These are phyloP conservation scores for Dicorynia guianensis DNA, from an alignment of 306 rosid species.

Conservation along the genomic window DNA sequence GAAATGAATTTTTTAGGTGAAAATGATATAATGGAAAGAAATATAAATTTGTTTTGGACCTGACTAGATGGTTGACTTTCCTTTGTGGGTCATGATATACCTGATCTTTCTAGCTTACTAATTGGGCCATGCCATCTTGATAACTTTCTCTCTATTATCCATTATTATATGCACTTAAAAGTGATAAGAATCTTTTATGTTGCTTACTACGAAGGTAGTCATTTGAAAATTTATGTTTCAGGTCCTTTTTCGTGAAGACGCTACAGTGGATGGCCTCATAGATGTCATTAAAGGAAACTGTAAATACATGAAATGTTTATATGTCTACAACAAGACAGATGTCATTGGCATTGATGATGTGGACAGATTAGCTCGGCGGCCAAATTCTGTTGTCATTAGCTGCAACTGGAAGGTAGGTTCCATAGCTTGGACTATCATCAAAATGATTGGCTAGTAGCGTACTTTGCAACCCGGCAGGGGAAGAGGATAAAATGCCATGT, in stretches of 20 bases:
- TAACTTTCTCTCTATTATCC: slow-evolving; percentile 30
- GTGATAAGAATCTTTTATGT: slow-evolving; percentile 3
- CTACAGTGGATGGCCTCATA: slow-evolving; percentile 96
- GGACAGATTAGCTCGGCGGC: slow-evolving; percentile 92
- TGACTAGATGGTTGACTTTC: slow-evolving; percentile 2
- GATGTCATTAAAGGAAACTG: slow-evolving; percentile 99
- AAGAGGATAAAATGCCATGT: slow-evolving; percentile 10
- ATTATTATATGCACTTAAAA: slow-evolving; percentile 5
- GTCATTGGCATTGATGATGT: slow-evolving; percentile 97
- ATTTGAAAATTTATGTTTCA: slow-evolving; percentile 49
- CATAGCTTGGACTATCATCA: slow-evolving; percentile 10
- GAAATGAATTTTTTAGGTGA: background rate
- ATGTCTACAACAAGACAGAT: slow-evolving; percentile 98
- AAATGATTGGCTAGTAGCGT: slow-evolving; percentile 6
- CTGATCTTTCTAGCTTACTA: slow-evolving; percentile 5
- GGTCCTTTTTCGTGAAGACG: slow-evolving; percentile 97
- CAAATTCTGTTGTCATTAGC: slow-evolving; percentile 94
- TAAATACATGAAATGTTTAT: slow-evolving; percentile 97
- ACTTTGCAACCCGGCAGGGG: background rate
- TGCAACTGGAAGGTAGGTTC: slow-evolving; percentile 86
- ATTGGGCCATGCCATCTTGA: slow-evolving; percentile 20
- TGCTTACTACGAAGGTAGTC: slow-evolving; percentile 1
- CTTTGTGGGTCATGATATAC: slow-evolving; percentile 25
- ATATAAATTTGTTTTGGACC: background rate
- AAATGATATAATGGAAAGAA: slow-evolving; percentile 23